Conservation (phyloP, 148 eudicot species). For the Polygonum aviculare region DNA sequence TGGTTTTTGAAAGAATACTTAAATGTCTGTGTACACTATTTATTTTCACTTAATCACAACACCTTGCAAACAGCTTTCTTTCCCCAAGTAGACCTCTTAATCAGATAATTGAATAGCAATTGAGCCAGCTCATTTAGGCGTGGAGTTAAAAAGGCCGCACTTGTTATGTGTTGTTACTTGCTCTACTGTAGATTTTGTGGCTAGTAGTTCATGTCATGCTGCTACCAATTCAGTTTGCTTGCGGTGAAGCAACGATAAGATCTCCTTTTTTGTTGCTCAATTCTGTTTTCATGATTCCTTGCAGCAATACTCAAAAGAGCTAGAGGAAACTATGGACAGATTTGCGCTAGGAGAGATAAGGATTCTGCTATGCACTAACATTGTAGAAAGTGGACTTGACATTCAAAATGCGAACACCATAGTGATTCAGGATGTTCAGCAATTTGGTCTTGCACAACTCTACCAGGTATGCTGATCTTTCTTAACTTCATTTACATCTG, state of each 20-base stretch:
- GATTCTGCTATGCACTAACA: slow-evolving; percentile 85
- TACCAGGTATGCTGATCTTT: slow-evolving; percentile 60
- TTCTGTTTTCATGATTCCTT: slow-evolving; percentile 14
- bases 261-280: background rate
- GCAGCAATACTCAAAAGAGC: slow-evolving; percentile 96
- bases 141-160: background rate
- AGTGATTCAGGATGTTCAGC: slow-evolving; percentile 88
- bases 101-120: background rate
- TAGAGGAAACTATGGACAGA: slow-evolving; percentile 91
- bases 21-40: background rate
- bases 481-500: background rate
- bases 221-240: background rate
- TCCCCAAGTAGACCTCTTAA: background rate
- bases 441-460: slow-evolving; percentile 92
- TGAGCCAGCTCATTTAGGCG: background rate
- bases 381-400: slow-evolving; percentile 96
- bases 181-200: background rate
- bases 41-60: background rate
- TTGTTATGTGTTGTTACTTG: background rate
- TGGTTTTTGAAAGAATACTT: background rate
- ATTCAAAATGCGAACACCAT: slow-evolving; percentile 98
- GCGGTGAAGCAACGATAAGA: background rate
- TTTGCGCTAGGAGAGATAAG: slow-evolving; percentile 61
- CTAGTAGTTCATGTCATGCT: background rate
- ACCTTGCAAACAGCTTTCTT: background rate